Conservation (phyloP, 306 rosid genomes). For the Echinosophora koreensis region DNA sequence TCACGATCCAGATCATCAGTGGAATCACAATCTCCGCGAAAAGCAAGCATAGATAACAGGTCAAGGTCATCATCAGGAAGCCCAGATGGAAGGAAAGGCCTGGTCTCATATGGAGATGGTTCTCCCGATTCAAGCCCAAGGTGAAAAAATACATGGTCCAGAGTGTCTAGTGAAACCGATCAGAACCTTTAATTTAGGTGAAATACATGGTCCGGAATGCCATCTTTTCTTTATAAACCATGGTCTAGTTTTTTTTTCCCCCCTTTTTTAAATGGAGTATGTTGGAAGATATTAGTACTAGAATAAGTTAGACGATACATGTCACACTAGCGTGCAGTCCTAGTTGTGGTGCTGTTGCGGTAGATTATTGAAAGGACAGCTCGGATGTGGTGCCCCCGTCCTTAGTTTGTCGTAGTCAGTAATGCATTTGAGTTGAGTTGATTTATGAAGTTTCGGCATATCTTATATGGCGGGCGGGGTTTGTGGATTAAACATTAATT, state of each 20-base stretch:
- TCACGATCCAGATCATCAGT: slow-evolving; percentile 65
- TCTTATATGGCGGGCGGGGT: neutral
- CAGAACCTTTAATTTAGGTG: neutral
- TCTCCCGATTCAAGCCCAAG: slow-evolving; percentile 21
- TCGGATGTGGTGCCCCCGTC: neutral
- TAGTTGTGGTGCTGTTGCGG: neutral
- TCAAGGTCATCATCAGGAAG: slow-evolving; percentile 76
- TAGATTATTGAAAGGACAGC: too few relatives aligned
- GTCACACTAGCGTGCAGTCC: slow-evolving; percentile 1
- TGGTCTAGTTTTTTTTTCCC: neutral
- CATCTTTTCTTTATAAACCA: slow-evolving; percentile 10
- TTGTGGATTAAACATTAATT: neutral
- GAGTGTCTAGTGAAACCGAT: neutral
- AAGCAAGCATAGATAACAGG: slow-evolving; percentile 55
- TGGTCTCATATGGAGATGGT: slow-evolving; percentile 86
- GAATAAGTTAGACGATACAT: neutral
- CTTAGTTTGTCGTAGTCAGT: neutral
- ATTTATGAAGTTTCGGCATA: neutral
- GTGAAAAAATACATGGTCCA: neutral
- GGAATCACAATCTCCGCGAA: slow-evolving; percentile 68
- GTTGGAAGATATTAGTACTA: neutral
- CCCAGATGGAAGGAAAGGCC: slow-evolving; percentile 75
- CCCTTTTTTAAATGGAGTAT: neutral
- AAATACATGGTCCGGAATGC: neutral
- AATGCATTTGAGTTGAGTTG: slow-evolving; percentile 1